Evolutionary conservation across 164 flowering plant species (phyloP), one percentile per base, ranked within the genome.

Genomic region (Brasenia schreberi): DNA sequence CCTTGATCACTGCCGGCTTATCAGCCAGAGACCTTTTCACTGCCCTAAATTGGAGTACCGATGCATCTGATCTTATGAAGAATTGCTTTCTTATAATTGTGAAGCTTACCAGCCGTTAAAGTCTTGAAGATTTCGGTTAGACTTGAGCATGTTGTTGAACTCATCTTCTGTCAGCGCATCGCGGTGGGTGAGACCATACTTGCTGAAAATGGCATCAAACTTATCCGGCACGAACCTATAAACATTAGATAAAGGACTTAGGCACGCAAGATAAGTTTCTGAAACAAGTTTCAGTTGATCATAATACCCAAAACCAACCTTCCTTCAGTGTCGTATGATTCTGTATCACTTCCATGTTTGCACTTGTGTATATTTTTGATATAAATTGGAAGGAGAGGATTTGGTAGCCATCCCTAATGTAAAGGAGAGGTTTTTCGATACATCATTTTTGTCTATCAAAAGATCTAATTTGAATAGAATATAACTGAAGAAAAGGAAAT

Each of bases 311-410:
- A 43, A 49, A 64, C 49, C 43, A 75, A 86, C 95, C 95, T 88
- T 82, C 95, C 95, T 72, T 86, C 78, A 0, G 66, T 19, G 73
- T 88, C 91, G 65, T 83, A 88, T 18, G 81, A 82, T n/a, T 83
- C 91, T 6, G 85, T 71, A 63, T 88, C 95, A 42, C 95, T 88
- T 0, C 84, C 84, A 62, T 88, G 95, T 68, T 86, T 88, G 77
- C 76, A 80, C 23, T 49, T 69, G 0, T 81, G 74, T 19, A 86
- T 83, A 77, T 85, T 83, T 43, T 77, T 74, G 1, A 85, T 68
- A 69, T 83, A 85, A 42, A 88, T 85, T 0, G 95, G 95, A 62
- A 85, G 76, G 0, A 72, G 69, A 1, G 69, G 45, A 27, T 84
- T 80, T 17, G 76, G 76, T 18, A 64, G 69, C 59, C 79, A 81